Evolutionary conservation across 2,329 filamentous ascomycete genomes (phyloP).

Genomic region (Westerdykella aurantiaca): DNA sequence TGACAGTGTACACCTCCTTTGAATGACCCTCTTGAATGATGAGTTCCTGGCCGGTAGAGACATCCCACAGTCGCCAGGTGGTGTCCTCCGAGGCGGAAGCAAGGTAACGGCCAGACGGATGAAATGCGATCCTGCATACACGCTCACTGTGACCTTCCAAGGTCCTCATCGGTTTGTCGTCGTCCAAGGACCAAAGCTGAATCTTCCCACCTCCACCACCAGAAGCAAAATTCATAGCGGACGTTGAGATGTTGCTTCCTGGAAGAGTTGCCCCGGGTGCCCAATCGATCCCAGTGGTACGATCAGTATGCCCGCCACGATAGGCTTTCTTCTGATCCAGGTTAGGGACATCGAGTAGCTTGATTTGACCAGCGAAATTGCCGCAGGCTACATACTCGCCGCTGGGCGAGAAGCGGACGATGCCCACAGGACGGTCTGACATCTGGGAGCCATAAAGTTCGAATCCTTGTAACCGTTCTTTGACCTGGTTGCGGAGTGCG

Average conservation of each 20-base stretch:
- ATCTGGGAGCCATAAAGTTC: slow-evolving; percentile 92
- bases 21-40: slow-evolving; percentile 92
- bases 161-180: slow-evolving; percentile 78
- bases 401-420: slow-evolving; percentile 83
- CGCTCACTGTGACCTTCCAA: slow-evolving; percentile 78
- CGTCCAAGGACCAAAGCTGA: slow-evolving; percentile 81
- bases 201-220: slow-evolving; percentile 84
- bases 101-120: slow-evolving; percentile 82
- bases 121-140: slow-evolving; percentile 89
- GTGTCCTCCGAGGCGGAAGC: slow-evolving; percentile 94
- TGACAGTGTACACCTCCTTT: slow-evolving; percentile 82
- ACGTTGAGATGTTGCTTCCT: slow-evolving; percentile 63
- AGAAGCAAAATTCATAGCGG: slow-evolving; percentile 77
- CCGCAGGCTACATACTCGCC: slow-evolving; percentile 80
- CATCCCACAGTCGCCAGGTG: slow-evolving; percentile 94
- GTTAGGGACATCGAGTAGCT: slow-evolving; percentile 76
- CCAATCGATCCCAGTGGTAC: slow-evolving; percentile 88
- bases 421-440: slow-evolving; percentile 83
- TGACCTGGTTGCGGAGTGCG: slow-evolving; percentile 83
- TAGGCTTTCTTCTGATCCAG: slow-evolving; percentile 70
- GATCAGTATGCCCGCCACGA: slow-evolving; percentile 75
- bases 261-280: slow-evolving; percentile 73
- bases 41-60: slow-evolving; percentile 76
- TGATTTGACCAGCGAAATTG: slow-evolving; percentile 88
- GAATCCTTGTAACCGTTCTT: slow-evolving; percentile 73